phyloP scores from a whole-genome alignment of 192 early-diverging fungal species.

The Backusella circina region DNA sequence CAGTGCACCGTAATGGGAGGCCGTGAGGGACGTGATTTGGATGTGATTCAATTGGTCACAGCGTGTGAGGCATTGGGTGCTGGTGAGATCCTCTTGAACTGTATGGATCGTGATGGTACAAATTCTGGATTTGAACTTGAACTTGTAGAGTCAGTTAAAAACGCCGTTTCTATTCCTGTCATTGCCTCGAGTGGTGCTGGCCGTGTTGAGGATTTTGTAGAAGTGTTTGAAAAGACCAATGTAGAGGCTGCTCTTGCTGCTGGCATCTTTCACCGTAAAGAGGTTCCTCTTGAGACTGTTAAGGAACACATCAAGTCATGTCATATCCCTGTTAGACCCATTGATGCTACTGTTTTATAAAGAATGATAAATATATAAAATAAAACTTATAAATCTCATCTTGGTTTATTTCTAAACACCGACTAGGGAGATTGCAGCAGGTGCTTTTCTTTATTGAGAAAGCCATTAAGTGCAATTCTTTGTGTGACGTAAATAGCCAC shows the following conservation, averaged over 20 bases:
- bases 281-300: conserved; percentile 86
- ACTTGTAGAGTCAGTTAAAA: conserved; percentile 76
- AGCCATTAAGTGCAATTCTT: not conserved
- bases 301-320: conserved; percentile 64
- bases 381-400: not conserved
- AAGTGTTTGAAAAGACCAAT: conserved; percentile 81
- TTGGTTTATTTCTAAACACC: not conserved
- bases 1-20: conserved; percentile 99
- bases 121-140: conserved; percentile 96
- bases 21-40: conserved; percentile 90
- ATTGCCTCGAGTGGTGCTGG: conserved; percentile 97
- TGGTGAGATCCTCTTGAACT: conserved; percentile 96
- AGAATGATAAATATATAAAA: not conserved
- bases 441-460: conserved; percentile 14
- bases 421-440: not conserved
- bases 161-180: conserved; percentile 88
- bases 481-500: conserved; percentile 9
- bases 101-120: conserved; percentile 99
- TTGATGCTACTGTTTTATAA: conserved; percentile 25
- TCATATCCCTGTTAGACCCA: conserved; percentile 50
- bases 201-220: conserved; percentile 76
- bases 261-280: conserved; percentile 95
- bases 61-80: conserved; percentile 90
- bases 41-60: conserved; percentile 87
- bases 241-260: conserved; percentile 97